These are phyloP conservation scores for Tylopilus cervinicoccineus DNA, from an alignment of 768 basidiomycete genomes.

Conservation along the genomic window DNA sequence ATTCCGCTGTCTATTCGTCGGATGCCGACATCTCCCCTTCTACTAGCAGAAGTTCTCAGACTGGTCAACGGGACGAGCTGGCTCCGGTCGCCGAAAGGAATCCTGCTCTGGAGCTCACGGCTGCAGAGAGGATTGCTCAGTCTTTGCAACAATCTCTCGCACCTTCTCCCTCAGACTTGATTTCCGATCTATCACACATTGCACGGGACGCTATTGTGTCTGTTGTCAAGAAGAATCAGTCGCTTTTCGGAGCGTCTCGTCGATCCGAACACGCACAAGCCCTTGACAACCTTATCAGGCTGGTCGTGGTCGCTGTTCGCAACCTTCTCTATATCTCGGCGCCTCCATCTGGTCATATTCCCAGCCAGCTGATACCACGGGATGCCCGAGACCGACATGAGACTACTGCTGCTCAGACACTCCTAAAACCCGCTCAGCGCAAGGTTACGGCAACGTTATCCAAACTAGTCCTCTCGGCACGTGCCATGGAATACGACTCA, in stretches of 20 bases:
- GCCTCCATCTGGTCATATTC: constrained; percentile 56
- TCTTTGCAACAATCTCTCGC: constrained; percentile 57
- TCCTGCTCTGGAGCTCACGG: constrained; percentile 46
- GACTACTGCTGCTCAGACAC: constrained; percentile 45
- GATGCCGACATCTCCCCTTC: constrained; percentile 30
- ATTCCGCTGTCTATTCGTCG: constrained; percentile 52
- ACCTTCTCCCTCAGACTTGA: constrained; percentile 52
- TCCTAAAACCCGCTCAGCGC: constrained; percentile 76
- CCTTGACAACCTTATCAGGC: constrained; percentile 60
- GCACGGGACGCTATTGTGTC: constrained; percentile 58
- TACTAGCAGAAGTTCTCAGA: constrained; percentile 31
- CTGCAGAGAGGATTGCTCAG: constrained; percentile 65
- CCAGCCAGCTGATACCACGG: constrained; percentile 48
- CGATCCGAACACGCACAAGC: constrained; percentile 50
- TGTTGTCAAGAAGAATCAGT: constrained; percentile 56
- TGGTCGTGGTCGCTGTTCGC: constrained; percentile 68
- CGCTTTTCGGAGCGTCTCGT: constrained; percentile 40
- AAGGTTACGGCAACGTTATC: constrained; percentile 88
- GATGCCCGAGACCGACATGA: constrained; percentile 44
- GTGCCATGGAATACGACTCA: constrained; percentile 82
- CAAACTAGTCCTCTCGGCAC: constrained; percentile 85
- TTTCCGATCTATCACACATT: constrained; percentile 58
- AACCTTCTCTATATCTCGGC: constrained; percentile 71
- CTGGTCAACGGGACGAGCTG: constrained; percentile 19
- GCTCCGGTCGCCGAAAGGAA: constrained; percentile 16